These are phyloP conservation scores for Neurospora discreta DNA, from an alignment of 495 filamentous ascomycete species.

Conservation along the genomic window DNA sequence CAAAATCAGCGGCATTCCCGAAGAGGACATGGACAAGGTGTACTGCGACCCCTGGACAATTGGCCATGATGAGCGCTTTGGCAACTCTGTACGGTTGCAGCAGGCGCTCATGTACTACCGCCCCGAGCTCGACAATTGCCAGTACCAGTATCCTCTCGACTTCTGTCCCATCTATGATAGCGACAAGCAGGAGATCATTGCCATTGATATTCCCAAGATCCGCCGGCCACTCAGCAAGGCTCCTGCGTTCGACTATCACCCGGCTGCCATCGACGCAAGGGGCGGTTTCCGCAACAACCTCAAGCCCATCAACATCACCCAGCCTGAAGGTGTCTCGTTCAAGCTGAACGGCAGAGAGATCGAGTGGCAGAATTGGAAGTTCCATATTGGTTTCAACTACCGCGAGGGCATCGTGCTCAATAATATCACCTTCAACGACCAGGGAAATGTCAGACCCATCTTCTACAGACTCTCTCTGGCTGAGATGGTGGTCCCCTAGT, in stretches of 20 bases:
- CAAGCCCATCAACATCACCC: constrained; percentile 91
- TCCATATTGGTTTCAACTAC: constrained; percentile 94
- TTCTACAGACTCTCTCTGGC: constrained; percentile 90
- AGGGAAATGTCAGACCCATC: constrained; percentile 64
- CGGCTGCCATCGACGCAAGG: constrained; percentile 56
- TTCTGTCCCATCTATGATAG: constrained; percentile 91
- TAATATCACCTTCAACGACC: constrained; percentile 86
- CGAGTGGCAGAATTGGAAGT: constrained; percentile 90
- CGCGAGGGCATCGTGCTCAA: constrained; percentile 87
- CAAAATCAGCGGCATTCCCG: constrained; percentile 71
- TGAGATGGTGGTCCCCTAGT: constrained; percentile 92
- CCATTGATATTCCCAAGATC: constrained; percentile 79
- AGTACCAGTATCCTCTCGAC: constrained; percentile 86
- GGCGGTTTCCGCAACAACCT: constrained; percentile 71
- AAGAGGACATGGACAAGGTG: constrained; percentile 81
- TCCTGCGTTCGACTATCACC: constrained; percentile 69
- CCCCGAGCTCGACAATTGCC: constrained; percentile 72
- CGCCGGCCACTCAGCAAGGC: constrained; percentile 68
- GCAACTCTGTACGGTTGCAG: constrained; percentile 68
- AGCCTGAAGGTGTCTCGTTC: constrained; percentile 91
- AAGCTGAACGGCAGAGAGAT: constrained; percentile 66
- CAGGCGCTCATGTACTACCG: constrained; percentile 96
- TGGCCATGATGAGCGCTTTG: constrained; percentile 87
- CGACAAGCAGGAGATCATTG: constrained; percentile 70
- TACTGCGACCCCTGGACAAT: constrained; percentile 92